phyloP scores from a whole-genome alignment of 805 yeast species.

The Candida lessepsii region DNA sequence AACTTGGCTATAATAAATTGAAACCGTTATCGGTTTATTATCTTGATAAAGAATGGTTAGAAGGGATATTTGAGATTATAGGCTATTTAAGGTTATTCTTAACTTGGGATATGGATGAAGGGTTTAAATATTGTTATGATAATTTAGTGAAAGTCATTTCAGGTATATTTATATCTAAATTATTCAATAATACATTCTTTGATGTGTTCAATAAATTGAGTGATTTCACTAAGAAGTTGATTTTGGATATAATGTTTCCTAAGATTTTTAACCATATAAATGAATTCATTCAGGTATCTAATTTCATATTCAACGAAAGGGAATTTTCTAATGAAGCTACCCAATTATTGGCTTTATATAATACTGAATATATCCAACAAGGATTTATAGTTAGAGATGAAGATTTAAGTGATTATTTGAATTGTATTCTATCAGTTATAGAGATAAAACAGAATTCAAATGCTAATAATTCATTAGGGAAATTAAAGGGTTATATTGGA shows the following conservation, averaged over 20 bases:
- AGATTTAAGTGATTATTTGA: slow-evolving; percentile 25
- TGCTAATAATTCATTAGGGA: too few species aligned
- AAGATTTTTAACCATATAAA: slow-evolving; percentile 33
- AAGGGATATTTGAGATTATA: slow-evolving; percentile 37
- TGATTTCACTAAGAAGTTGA: slow-evolving; percentile 35
- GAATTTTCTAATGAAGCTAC: slow-evolving; percentile 25
- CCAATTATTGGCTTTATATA: slow-evolving; percentile 26
- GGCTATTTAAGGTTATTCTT: slow-evolving; percentile 31
- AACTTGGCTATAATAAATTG: slow-evolving; percentile 26
- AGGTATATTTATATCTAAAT: slow-evolving; percentile 33
- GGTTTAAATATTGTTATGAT: slow-evolving; percentile 21
- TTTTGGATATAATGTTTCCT: slow-evolving; percentile 36
- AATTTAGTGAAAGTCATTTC: slow-evolving; percentile 34
- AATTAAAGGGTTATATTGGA: slow-evolving; percentile 27
- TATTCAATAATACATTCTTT: slow-evolving; percentile 22
- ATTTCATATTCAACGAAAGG: slow-evolving; percentile 35
- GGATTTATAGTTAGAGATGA: slow-evolving; percentile 23
- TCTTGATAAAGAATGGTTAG: slow-evolving; percentile 33
- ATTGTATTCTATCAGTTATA: slow-evolving; percentile 30
- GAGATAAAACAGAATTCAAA: too few species aligned
- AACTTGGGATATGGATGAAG: slow-evolving; percentile 19
- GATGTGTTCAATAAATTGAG: slow-evolving; percentile 25
- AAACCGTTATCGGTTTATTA: slow-evolving; percentile 24
- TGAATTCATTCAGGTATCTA: slow-evolving; percentile 31
- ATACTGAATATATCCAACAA: slow-evolving; percentile 28